Evolutionary conservation across 2,329 filamentous ascomycete genomes (phyloP).

Genomic region (Leptographium procerum): DNA sequence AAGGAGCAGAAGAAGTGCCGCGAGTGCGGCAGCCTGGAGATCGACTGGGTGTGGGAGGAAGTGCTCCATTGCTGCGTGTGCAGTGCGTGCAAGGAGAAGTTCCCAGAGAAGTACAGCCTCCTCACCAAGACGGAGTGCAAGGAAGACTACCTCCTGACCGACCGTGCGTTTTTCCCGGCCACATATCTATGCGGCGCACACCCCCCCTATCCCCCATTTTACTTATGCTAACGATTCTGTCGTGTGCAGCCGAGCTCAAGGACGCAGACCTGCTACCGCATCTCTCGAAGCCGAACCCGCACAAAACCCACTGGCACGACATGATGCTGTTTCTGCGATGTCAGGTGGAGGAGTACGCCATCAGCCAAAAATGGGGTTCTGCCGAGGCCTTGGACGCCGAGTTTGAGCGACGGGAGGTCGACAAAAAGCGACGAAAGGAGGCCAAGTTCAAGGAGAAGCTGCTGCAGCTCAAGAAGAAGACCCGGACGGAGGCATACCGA

Average conservation of each 20-base stretch:
- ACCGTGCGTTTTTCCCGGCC: constrained; percentile 41
- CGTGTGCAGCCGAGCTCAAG: constrained; percentile 62
- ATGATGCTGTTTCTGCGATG: constrained; percentile 96
- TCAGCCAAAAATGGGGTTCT: constrained; percentile 83
- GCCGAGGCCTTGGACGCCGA: constrained; percentile 77
- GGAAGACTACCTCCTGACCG: constrained; percentile 90
- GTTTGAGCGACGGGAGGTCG: constrained; percentile 65
- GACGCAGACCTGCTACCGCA: constrained; percentile 80
- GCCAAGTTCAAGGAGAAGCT: constrained; percentile 86
- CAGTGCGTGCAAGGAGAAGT: constrained; percentile 74
- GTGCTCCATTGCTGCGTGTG: constrained; percentile 69
- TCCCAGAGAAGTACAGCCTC: constrained; percentile 85
- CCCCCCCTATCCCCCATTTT: not conserved
- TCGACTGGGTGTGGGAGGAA: constrained; percentile 93
- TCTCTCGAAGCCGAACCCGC: constrained; percentile 81
- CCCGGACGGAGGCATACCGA: constrained; percentile 79
- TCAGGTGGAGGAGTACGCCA: constrained; percentile 90
- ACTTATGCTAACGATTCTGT: not conserved
- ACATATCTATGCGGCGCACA: not conserved
- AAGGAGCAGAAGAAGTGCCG: constrained; percentile 61
- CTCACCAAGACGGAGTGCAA: constrained; percentile 94
- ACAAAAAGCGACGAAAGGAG: constrained; percentile 79
- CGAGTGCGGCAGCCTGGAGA: constrained; percentile 75
- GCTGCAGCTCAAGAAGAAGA: constrained; percentile 83
- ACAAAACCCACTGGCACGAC: constrained; percentile 92